Evolutionary conservation across 208 protist species (phyloP).

Genomic region (Acanthamoeba triangularis): DNA sequence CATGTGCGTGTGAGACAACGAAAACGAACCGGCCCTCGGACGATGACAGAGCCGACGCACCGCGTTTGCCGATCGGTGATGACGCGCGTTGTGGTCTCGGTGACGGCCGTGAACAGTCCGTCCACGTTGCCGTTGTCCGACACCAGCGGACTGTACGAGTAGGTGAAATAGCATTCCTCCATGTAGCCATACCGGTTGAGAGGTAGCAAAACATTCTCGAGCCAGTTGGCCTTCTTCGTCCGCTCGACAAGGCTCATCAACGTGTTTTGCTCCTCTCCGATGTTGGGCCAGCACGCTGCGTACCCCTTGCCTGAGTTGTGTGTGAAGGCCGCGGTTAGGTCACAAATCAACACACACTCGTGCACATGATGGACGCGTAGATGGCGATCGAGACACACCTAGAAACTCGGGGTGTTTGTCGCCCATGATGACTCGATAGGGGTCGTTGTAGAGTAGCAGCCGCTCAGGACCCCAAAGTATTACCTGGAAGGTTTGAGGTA

Average conservation of each 20-base stretch:
- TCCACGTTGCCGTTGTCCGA: neutral
- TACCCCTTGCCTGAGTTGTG: neutral
- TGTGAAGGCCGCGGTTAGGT: neutral
- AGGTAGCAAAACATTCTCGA: neutral
- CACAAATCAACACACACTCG: neutral
- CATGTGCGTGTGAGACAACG: neutral
- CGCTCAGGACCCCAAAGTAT: constrained; percentile 62
- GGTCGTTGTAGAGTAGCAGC: constrained; percentile 57
- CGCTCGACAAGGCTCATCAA: neutral
- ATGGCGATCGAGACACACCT: neutral
- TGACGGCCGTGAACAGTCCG: neutral
- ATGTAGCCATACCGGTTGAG: constrained; percentile 17
- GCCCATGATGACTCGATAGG: neutral
- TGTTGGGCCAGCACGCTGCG: neutral
- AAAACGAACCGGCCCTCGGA: neutral
- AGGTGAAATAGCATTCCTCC: constrained; percentile 60
- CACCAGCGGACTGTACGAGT: constrained; percentile 46
- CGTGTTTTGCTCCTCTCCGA: neutral
- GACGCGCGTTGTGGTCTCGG: constrained; percentile 21
- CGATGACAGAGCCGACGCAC: neutral
- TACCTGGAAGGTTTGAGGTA: neutral
- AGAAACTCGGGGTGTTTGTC: constrained; percentile 7
- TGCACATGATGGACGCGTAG: neutral
- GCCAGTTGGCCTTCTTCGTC: neutral
- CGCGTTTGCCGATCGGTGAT: neutral